Conservation (phyloP, 2,329 filamentous ascomycete genomes). For the Clonostachys solani region DNA sequence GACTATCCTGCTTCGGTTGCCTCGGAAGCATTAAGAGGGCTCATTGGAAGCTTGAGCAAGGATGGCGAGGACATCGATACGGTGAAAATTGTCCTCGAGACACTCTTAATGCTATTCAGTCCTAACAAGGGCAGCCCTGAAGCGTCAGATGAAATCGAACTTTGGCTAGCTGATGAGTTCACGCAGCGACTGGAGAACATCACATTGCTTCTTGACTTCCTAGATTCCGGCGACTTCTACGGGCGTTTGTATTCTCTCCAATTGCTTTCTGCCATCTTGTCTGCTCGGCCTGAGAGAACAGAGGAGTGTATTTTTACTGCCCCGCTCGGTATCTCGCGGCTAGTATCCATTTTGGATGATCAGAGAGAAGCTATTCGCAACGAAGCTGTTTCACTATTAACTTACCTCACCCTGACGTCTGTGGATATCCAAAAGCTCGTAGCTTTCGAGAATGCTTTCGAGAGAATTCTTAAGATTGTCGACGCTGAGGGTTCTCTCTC, state of each 20-base stretch:
- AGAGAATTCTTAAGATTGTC: conserved; percentile 79
- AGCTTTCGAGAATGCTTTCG: conserved; percentile 92
- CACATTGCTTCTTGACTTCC: conserved; percentile 80
- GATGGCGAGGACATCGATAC: conserved; percentile 96
- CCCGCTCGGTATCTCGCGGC: conserved; percentile 79
- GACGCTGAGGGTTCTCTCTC: conserved; percentile 74
- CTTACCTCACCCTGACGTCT: conserved; percentile 81
- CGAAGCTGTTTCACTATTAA: conserved; percentile 82
- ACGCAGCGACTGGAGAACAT: conserved; percentile 98
- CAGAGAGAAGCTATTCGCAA: conserved; percentile 82
- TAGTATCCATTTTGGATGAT: conserved; percentile 83
- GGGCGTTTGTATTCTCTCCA: conserved; percentile 88
- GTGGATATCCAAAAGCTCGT: conserved; percentile 91
- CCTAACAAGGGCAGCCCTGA: conserved; percentile 73
- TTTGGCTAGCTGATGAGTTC: conserved; percentile 98
- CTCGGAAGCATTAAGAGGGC: conserved; percentile 81
- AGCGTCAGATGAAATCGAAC: conserved; percentile 89
- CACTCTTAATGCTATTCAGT: conserved; percentile 85
- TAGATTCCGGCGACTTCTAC: conserved; percentile 86
- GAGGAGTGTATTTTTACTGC: conserved; percentile 93
- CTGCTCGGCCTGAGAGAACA: conserved; percentile 82
- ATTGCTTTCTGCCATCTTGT: conserved; percentile 79
- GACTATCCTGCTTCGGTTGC: conserved; percentile 94
- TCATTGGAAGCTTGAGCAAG: conserved; percentile 80
- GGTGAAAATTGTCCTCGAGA: conserved; percentile 91